Evolutionary conservation across 306 rosid genomes (phyloP), one percentile per base, ranked within the genome.

Genomic region (Alnus rubra): DNA sequence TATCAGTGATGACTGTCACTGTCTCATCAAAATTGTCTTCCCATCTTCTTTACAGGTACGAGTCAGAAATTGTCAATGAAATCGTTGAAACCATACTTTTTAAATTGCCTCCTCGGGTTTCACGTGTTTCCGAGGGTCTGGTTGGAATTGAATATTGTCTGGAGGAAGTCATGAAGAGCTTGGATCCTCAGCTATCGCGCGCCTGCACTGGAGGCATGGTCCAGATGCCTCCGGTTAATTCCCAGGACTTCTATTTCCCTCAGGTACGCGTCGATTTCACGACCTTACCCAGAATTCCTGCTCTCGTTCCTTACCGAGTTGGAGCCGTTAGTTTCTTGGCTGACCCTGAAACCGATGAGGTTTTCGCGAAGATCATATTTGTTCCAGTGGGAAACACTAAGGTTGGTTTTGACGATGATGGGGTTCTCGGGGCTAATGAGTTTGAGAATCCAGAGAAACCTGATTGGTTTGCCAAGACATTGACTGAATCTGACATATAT

Each of bases 181-280:
- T 96, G 84, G 97, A 96, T 88, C 92, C 99, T 37, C 96, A 91
- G 62, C 93, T 96, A 74, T 96, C 98, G 99, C 98, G 91, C 80
- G 99, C 99, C 9, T 96, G 99, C 44, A 98, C 99, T 0, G 98
- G 99, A 28, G 88, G 97, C 48, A 96, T 96, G 98, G 98, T 96
- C 75, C 93, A 93, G 80, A 90, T 93, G 93, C 98, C 98, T 16
- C 71, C 83, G n/a, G 86, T 88, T 76, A 93, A 88, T 92, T 90
- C 97, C 0, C 90, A 86, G 78, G 98, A 91, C 3, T 91, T 91
- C 79, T 96, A 96, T 89, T 96, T 96, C 48, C 98, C 98, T 2
- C 94, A 95, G 62, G 78, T 88, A 52, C 84, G 74, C 69, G 86
- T 91, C 11, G 97, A 90, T 75, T 90, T 93, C 50, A 73, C 87